Base-by-base conservation (phyloP, 495 filamentous ascomycete genomes). In the Neurospora sp. region DNA sequence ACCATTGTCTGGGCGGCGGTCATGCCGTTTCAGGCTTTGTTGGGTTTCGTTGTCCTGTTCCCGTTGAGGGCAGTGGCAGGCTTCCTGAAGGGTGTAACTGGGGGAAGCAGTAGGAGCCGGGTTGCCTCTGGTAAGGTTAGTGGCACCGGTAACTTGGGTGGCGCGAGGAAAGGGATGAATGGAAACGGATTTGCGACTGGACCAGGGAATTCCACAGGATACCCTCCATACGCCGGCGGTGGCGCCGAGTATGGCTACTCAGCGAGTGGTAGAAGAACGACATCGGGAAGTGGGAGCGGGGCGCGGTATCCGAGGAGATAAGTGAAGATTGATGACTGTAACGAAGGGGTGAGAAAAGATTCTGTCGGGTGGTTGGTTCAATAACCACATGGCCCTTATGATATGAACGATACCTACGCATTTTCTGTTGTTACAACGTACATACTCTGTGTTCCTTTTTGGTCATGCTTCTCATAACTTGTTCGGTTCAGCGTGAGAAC, bases 11-110 rank as follows among this genome's bases (percentile, higher is more conserved):
- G 71, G 71, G 71, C 74, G 2, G 35, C 80, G 8, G 41, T 79
- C 20, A 44, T 86, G 1, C 85, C 85, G 8, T 14, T 83, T 16
- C 79, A 82, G 44, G 73, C 79, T 1, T 73, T 75, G 2, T 14
- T 76, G 20, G 70, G 53, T 65, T 35, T 73, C 5, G 69, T 80
- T 10, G 65, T 78, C 27, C 73, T 44, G 16, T 44, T 78, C 59
- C 78, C 80, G 4, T 75, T 81, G 44, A 78, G 76, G 16, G 41
- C 69, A 8, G 53, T 73, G 8, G 22, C 69, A 44, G 38, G 41
- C 7, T 27, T 82, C 10, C 69, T 82, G 53, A 65, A 65, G 53
- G 53, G 53, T 11, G 53, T 65, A 65, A 65, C 53, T 18, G 53
- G 53, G 18, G 53, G 53, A 18, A 37, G 27, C 27, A 65, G 53